These are phyloP conservation scores for Acer negundo DNA, from an alignment of 345 rosid species.

Conservation along the genomic window DNA sequence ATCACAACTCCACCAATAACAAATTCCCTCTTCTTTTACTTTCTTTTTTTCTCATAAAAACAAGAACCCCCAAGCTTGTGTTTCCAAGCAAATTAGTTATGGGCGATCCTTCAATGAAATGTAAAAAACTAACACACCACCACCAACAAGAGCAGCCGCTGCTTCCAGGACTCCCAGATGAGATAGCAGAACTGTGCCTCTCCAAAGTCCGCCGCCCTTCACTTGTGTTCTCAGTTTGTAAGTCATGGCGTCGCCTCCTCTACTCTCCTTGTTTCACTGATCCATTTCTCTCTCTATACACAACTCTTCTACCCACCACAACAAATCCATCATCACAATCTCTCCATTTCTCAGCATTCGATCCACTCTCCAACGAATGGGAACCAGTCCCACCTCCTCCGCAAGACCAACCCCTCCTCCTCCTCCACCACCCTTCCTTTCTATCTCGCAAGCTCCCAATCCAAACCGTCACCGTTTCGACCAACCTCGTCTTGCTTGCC, in stretches of 20 bases:
- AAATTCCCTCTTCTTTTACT: no score
- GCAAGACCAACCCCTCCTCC: slow-evolving; percentile 38
- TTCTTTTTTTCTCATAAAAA: no score
- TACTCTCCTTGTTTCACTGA: slow-evolving; percentile 48
- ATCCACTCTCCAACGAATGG: slow-evolving; percentile 48
- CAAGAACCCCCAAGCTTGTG: no score
- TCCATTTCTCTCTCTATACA: slow-evolving; percentile 47
- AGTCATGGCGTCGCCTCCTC: slow-evolving; percentile 56
- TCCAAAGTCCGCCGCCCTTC: slow-evolving; percentile 38
- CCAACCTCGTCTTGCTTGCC: slow-evolving; percentile 43
- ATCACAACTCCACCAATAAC: no score
- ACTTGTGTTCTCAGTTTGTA: slow-evolving; percentile 46
- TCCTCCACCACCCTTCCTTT: slow-evolving; percentile 50
- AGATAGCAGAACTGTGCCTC: slow-evolving; percentile 48
- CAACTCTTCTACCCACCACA: slow-evolving; percentile 38
- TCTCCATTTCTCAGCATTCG: slow-evolving; percentile 38
- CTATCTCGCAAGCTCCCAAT: slow-evolving; percentile 46
- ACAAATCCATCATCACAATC: slow-evolving; percentile 10
- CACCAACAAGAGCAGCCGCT: slow-evolving; percentile 27
- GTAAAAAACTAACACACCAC: slow-evolving; percentile 22
- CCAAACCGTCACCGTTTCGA: slow-evolving; percentile 44
- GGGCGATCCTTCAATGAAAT: slow-evolving; percentile 22
- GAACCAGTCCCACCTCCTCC: slow-evolving; percentile 45
- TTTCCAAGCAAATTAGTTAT: not conserved
- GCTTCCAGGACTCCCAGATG: slow-evolving; percentile 54